Evolutionary conservation across 352 stramenopile genomes (phyloP).

Genomic region (Albugo laibachii): DNA sequence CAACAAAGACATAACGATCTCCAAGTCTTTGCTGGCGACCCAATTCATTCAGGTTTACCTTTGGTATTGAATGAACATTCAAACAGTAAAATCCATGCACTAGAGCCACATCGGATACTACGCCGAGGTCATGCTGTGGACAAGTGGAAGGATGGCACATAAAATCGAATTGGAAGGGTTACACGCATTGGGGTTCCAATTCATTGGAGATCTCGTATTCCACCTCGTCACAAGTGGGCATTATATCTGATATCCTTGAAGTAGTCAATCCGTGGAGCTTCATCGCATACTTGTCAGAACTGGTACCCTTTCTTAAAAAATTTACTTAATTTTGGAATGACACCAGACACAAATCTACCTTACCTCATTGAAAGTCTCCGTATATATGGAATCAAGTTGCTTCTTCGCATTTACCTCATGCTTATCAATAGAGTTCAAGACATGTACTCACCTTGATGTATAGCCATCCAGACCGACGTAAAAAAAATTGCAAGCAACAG

Average conservation of each 20-base stretch:
- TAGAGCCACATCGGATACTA: constrained; percentile 31
- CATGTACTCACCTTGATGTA: too few species aligned
- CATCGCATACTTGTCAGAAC: too few species aligned
- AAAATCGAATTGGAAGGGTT: constrained; percentile 74
- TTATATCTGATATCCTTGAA: constrained; percentile 10
- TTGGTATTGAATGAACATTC: constrained; percentile 1
- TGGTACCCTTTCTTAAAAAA: too few species aligned
- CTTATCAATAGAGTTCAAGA: too few species aligned
- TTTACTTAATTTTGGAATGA: too few species aligned
- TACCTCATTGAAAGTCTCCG: too few species aligned
- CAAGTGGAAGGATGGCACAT: constrained; percentile 15
- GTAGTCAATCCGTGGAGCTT: too few species aligned
- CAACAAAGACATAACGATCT: constrained; percentile 25
- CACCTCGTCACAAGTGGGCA: constrained; percentile 14
- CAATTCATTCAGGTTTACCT: constrained; percentile 38
- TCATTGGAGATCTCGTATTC: constrained; percentile 35
- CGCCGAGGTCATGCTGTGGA: constrained; percentile 36
- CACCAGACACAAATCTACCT: too few species aligned
- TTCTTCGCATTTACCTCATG: too few species aligned
- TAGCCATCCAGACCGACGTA: too few species aligned
- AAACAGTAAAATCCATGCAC: not conserved
- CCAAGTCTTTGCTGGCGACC: constrained; percentile 18
- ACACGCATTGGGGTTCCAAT: constrained; percentile 55
- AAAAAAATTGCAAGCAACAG: too few species aligned
- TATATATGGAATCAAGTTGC: too few species aligned